phyloP scores from a whole-genome alignment of 2,329 filamentous ascomycete species.

The Trichoderma koningii region DNA sequence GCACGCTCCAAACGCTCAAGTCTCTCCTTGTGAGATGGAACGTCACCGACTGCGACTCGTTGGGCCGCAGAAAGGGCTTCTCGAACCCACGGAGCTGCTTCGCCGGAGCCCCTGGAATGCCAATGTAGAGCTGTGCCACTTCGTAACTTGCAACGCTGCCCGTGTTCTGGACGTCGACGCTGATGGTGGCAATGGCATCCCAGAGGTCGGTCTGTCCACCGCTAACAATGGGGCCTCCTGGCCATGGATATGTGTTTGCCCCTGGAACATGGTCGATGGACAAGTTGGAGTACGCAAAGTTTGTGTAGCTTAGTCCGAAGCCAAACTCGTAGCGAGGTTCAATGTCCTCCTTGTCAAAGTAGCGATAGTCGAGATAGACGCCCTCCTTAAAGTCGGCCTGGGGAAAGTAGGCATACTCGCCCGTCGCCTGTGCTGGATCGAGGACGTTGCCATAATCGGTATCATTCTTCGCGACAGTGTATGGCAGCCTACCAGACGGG shows the following conservation, averaged over 20 bases:
- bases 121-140: conserved; percentile 53
- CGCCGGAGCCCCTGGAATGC: conserved; percentile 51
- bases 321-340: conserved; percentile 58
- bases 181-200: conserved; percentile 47
- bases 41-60: conserved; percentile 46
- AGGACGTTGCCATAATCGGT: conserved; percentile 56
- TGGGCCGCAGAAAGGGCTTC: conserved; percentile 55
- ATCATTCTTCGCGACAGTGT: conserved; percentile 60
- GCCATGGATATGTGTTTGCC: conserved; percentile 39
- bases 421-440: conserved; percentile 46
- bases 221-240: conserved; percentile 43
- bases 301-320: conserved; percentile 59
- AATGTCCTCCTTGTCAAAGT: conserved; percentile 53
- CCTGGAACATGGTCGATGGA: conserved; percentile 36
- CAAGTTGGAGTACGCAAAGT: conserved; percentile 52
- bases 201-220: conserved; percentile 53
- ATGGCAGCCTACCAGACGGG: conserved; percentile 61
- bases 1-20: conserved; percentile 66
- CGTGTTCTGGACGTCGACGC: conserved; percentile 46
- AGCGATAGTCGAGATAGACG: conserved; percentile 56
- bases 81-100: conserved; percentile 67
- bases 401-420: conserved; percentile 54
- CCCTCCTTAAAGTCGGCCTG: conserved; percentile 57
- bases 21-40: conserved; percentile 64
- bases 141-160: conserved; percentile 49